These are phyloP conservation scores for Monosporascus ibericus DNA, from an alignment of 2,329 filamentous ascomycete species.

Conservation along the genomic window DNA sequence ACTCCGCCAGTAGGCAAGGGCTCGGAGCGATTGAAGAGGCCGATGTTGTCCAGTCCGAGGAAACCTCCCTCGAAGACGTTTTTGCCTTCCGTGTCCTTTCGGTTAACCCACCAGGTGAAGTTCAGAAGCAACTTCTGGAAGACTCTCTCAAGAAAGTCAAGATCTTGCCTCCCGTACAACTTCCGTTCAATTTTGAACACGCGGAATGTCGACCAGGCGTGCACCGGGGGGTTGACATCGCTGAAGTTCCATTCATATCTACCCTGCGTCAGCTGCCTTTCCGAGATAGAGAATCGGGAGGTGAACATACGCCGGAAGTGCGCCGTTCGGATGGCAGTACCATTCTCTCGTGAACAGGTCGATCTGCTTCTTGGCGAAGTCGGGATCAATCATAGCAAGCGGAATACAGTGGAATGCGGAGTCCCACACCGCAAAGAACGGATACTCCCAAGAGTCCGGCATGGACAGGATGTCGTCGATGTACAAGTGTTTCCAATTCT, in stretches of 20 bases:
- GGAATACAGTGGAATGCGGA: slow-evolving; percentile 96
- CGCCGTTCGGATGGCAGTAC: slow-evolving; percentile 98
- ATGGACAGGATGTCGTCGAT: slow-evolving; percentile 94
- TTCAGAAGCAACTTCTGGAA: slow-evolving; percentile 95
- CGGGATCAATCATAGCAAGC: slow-evolving; percentile 92
- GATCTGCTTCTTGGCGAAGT: slow-evolving; percentile 96
- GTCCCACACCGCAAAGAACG: slow-evolving; percentile 97
- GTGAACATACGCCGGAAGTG: slow-evolving; percentile 69
- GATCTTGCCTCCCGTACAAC: slow-evolving; percentile 87
- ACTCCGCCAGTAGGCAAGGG: slow-evolving; percentile 89
- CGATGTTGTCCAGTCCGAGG: slow-evolving; percentile 93
- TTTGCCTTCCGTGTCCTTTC: slow-evolving; percentile 90
- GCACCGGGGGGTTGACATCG: slow-evolving; percentile 93
- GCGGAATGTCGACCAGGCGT: slow-evolving; percentile 92
- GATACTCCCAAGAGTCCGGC: slow-evolving; percentile 98
- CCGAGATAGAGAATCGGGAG: not conserved
- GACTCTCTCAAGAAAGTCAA: slow-evolving; percentile 92
- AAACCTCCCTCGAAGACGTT: slow-evolving; percentile 98
- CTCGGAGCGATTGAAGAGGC: slow-evolving; percentile 93
- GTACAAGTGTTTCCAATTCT: slow-evolving; percentile 90
- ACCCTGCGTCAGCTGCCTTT: slow-evolving; percentile 10
- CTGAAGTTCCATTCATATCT: slow-evolving; percentile 94
- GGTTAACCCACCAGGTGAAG: slow-evolving; percentile 99
- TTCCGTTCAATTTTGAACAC: slow-evolving; percentile 98
- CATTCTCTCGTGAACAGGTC: slow-evolving; percentile 94